Evolutionary conservation across 2,329 filamentous ascomycete species (phyloP), one percentile per base, ranked within the genome.

Genomic region (Colletotrichum sp.): DNA sequence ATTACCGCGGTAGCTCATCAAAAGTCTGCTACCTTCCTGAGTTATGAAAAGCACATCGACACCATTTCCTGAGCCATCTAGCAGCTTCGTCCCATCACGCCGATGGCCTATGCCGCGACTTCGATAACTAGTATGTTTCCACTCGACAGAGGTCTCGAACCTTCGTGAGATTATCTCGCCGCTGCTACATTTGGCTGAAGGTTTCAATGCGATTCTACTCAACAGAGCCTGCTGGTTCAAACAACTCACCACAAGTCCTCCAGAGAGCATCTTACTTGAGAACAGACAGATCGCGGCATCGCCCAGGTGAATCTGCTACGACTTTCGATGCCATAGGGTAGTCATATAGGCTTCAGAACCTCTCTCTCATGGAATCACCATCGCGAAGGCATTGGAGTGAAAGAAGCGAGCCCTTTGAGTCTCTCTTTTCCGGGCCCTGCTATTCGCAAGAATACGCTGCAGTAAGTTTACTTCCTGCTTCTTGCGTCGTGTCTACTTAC

Each of bases 121-220:
- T 49, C 5, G 18, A n/a, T n/a, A n/a, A 10, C 4, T 0, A n/a
- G 18, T 6, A n/a, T n/a, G 9, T 49, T 49, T n/a, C 18, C 39
- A 49, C 39, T n/a, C 18, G 18, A n/a, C 0, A 49, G 9, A 12
- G 18, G 3, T 49, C 39, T 49, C 3, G 0, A 49, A n/a, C 18
- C 18, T n/a, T 6, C 39, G 5, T n/a, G 39, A 49, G 3, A n/a
- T 6, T 12, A 0, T 6, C 0, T 12, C 6, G 2, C 9, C 18
- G 18, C 9, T 0, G 39, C 39, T 3, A 49, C 18, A n/a, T 0
- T 12, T 49, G 39, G 18, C 39, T 49, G 39, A 1, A 6, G 9
- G 6, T 7, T n/a, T 49, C 39, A 12, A n/a, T n/a, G 39, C 9
- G 39, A 49, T 49, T n/a, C 39, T 6, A n/a, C 18, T 44, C 9